Conservation (phyloP, 257 asterid genomes). For the Perilla frutescens region DNA sequence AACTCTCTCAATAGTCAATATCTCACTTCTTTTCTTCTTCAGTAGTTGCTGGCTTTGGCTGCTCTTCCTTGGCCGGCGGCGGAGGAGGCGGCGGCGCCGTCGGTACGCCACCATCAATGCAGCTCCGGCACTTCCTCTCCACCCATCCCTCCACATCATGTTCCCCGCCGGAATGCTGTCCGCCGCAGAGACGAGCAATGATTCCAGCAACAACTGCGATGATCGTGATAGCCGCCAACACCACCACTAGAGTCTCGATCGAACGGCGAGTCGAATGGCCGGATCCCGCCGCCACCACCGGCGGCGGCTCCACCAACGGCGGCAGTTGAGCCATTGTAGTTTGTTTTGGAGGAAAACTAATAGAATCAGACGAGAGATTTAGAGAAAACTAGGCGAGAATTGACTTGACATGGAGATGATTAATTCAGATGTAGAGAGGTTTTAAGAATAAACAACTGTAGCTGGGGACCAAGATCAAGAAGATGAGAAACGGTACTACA, state of each 20-base stretch:
- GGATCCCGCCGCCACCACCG: constrained; percentile 40
- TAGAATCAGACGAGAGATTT: not conserved
- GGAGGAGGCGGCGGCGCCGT: constrained; percentile 37
- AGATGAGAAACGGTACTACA: not conserved
- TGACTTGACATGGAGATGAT: too few species aligned
- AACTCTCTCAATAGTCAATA: too few species aligned
- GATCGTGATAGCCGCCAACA: constrained; percentile 72
- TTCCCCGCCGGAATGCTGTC: constrained; percentile 71
- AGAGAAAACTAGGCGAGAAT: not conserved
- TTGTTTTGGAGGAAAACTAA: not conserved
- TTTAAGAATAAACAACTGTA: not conserved
- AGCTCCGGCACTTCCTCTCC: constrained; percentile 71
- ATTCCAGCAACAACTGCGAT: constrained; percentile 72
- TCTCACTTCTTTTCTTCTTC: constrained; percentile 43
- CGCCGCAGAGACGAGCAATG: constrained; percentile 80
- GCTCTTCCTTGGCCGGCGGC: constrained; percentile 42
- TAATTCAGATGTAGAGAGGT: not conserved
- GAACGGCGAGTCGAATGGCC: constrained; percentile 59
- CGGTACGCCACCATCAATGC: constrained; percentile 62
- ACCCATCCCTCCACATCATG: constrained; percentile 89
- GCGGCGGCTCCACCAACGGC: constrained; percentile 66
- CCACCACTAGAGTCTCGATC: constrained; percentile 78
- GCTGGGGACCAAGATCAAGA: not conserved
- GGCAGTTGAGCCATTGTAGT: constrained; percentile 55
- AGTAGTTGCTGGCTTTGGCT: constrained; percentile 37